These are phyloP conservation scores for Globisporangium alternatum DNA, from an alignment of 352 stramenopile genomes.

Conservation along the genomic window DNA sequence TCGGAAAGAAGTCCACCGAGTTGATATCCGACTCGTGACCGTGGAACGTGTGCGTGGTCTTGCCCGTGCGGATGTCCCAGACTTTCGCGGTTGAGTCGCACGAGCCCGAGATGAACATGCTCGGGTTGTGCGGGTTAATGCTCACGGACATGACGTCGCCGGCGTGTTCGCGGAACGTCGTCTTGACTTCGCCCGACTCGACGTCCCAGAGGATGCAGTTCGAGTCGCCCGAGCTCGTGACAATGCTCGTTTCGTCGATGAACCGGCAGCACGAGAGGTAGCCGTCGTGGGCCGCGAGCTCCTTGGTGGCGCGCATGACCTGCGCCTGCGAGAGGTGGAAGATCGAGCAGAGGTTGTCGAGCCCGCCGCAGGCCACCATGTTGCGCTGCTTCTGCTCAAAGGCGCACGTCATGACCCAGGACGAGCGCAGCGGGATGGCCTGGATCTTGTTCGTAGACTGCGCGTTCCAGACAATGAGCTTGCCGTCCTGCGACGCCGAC, in stretches of 20 bases:
- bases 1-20: slow-evolving; percentile 97
- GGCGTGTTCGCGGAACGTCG: slow-evolving; percentile 96
- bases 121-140: slow-evolving; percentile 93
- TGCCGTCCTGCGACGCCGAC: slow-evolving; percentile 96
- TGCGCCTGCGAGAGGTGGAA: slow-evolving; percentile 93
- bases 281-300: slow-evolving; percentile 97
- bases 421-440: slow-evolving; percentile 95
- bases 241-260: slow-evolving; percentile 92
- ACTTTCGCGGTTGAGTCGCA: slow-evolving; percentile 97
- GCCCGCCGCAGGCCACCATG: slow-evolving; percentile 96
- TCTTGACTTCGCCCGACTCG: slow-evolving; percentile 91
- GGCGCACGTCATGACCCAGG: slow-evolving; percentile 99
- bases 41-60: slow-evolving; percentile 96
- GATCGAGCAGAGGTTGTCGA: slow-evolving; percentile 99
- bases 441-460: slow-evolving; percentile 97
- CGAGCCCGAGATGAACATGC: slow-evolving; percentile 97
- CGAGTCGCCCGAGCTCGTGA: slow-evolving; percentile 96
- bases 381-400: slow-evolving; percentile 97
- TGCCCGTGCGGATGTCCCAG: slow-evolving; percentile 96
- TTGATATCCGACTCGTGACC: slow-evolving; percentile 99
- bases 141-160: slow-evolving; percentile 97
- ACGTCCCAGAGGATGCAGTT: slow-evolving; percentile 99
- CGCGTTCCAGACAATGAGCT: slow-evolving; percentile 99
- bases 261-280: slow-evolving; percentile 99
- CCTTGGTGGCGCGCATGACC: slow-evolving; percentile 90